Conservation (phyloP, 139 green algal genomes). For the Zygnema cylindricum region DNA sequence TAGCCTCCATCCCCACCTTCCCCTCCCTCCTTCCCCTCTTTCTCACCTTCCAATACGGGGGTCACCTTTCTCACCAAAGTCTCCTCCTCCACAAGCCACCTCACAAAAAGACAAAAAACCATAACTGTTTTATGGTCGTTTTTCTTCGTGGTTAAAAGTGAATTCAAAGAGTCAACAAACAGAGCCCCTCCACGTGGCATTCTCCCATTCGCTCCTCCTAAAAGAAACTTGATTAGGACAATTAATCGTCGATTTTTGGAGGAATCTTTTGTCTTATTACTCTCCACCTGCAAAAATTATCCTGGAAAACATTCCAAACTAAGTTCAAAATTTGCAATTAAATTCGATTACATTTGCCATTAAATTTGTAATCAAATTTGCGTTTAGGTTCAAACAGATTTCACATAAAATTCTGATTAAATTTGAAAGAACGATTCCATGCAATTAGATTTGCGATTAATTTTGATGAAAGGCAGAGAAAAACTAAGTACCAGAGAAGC, state of each 20-base stretch:
- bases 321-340: not conserved
- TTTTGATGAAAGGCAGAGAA: too few relatives aligned
- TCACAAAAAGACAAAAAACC: conserved; percentile 19
- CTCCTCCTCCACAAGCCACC: not conserved
- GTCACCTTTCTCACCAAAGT: too few relatives aligned
- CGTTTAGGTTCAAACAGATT: not conserved
- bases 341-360: not conserved
- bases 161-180: not conserved
- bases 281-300: not conserved
- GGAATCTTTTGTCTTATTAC: not conserved
- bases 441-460: too few relatives aligned
- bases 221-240: not conserved
- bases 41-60: too few relatives aligned
- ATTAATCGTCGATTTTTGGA: not conserved
- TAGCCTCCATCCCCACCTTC: too few relatives aligned
- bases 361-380: not conserved
- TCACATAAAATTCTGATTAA: not conserved
- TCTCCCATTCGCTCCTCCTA: not conserved
- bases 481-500: too few relatives aligned
- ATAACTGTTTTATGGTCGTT: too few relatives aligned
- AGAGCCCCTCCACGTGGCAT: not conserved
- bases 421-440: too few relatives aligned
- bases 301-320: not conserved
- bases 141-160: too few relatives aligned
- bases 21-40: too few relatives aligned